phyloP scores from a whole-genome alignment of 495 filamentous ascomycete genomes.

The Penicillium dipodomyicola region DNA sequence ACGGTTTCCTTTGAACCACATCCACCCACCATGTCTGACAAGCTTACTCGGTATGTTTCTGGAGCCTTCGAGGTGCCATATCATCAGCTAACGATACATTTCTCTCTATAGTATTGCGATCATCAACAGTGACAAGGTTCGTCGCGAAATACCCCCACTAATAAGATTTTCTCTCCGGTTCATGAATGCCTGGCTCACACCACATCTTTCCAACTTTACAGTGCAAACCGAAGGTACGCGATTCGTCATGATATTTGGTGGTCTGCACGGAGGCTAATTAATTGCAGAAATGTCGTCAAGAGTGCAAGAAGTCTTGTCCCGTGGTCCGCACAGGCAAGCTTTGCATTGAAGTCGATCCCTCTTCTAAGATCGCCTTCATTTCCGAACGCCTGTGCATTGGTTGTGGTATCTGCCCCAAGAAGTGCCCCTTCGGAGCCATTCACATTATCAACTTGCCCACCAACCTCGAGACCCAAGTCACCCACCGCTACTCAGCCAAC shows the following conservation, averaged over 20 bases:
- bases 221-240: constrained; percentile 93
- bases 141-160: constrained; percentile 39
- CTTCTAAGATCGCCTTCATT: constrained; percentile 96
- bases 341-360: constrained; percentile 87
- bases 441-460: constrained; percentile 99
- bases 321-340: constrained; percentile 96
- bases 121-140: constrained; percentile 93
- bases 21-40: constrained; percentile 69
- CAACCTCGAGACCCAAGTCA: constrained; percentile 95
- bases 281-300: constrained; percentile 84
- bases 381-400: constrained; percentile 93
- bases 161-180: constrained; percentile 16
- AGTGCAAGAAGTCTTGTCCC: constrained; percentile 99
- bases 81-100: constrained; percentile 19
- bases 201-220: constrained; percentile 35
- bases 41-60: constrained; percentile 68
- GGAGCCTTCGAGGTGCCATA: not conserved
- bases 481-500: constrained; percentile 97
- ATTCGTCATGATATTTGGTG: not conserved
- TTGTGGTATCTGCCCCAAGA: constrained; percentile 98
- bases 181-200: constrained; percentile 32
- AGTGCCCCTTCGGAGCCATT: constrained; percentile 98
- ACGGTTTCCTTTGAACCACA: constrained; percentile 26
- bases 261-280: constrained; percentile 16
- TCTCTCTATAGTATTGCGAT: constrained; percentile 78